Evolutionary conservation across 371 early-diverging fungal species (phyloP), one percentile per base, ranked within the genome.

Genomic region (Capillidium rhysosporum): DNA sequence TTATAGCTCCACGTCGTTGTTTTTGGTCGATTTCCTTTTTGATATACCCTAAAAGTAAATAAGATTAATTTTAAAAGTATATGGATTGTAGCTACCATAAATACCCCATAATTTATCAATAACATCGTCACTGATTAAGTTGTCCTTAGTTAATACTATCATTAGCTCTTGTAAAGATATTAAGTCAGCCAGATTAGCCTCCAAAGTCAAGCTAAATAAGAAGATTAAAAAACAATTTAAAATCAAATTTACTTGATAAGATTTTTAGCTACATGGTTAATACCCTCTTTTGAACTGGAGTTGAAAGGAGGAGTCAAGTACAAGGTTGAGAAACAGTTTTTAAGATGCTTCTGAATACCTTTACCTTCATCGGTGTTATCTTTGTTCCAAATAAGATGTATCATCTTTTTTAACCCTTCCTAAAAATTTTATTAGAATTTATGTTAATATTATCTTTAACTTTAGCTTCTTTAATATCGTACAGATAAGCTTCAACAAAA

Each of bases 331-430:
- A 84, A 94, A 57, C 85, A 75, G 21, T 81, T 77, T 39, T 92
- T 61, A 28, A 92, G 67, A 44, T 80, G 79, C 49, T 82, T 77
- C 7, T 83, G 77, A 25, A 93, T 76, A 29, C 84, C 77, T 41
- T 80, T 85, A 10, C 80, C 83, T 61, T 91, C 91, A 55, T 85
- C 82, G 43, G 72, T 74, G 46, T 68, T 71, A 58, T 87, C 90
- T 53, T 87, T 84, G 39, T 82, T 79, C 94, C 94, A 97, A 21
- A 97, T 79, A 41, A 94, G 77, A 63, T 94, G 95, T 24, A 91
- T 75, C 95, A 97, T 97, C 53, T 77, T 79, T 46, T 77, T 73
- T 52, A 95, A 79, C 14, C 94, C 98, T 9, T 76, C 82, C 73
- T 82, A 63, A 21, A 39, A 23, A 26, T 14, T 18, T 7, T 8